Evolutionary conservation across 345 rosid genomes (phyloP).

Genomic region (Populus deltoides): DNA sequence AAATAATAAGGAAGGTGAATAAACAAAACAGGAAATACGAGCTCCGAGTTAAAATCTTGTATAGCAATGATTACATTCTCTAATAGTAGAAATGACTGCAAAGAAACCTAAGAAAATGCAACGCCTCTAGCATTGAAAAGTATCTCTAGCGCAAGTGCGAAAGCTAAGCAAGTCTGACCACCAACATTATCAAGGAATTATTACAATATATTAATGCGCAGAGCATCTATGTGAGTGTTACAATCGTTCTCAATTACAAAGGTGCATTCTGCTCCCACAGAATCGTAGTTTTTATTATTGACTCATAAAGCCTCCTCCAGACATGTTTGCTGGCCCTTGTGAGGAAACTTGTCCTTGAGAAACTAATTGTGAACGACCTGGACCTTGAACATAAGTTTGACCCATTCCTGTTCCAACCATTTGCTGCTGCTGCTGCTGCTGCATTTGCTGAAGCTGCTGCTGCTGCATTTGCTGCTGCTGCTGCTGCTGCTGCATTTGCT

Average conservation of each 20-base stretch:
- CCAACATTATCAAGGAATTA: background rate
- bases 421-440: conserved; percentile 40
- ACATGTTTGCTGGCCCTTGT: conserved; percentile 65
- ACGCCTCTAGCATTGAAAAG: background rate
- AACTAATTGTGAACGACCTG: conserved; percentile 54
- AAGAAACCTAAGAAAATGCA: background rate
- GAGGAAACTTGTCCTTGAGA: conserved; percentile 67
- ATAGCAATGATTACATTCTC: background rate
- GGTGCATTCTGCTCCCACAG: background rate
- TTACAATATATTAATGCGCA: too few relatives aligned
- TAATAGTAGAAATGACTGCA: background rate
- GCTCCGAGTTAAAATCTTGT: background rate
- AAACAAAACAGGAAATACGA: background rate
- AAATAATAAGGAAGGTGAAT: background rate
- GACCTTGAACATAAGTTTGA: conserved; percentile 70
- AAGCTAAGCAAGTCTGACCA: background rate
- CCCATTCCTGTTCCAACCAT: conserved; percentile 75
- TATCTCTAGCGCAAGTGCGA: background rate
- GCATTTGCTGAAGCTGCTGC: conserved; percentile 15
- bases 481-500: conserved; percentile 34
- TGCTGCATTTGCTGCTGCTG: conserved; percentile 58
- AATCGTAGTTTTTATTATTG: background rate
- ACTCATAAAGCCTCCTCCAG: conserved; percentile 52
- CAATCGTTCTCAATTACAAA: background rate
- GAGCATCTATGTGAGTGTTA: background rate